Evolutionary conservation across 257 asterid genomes (phyloP).

Genomic region (Fraxinus cuspidata): DNA sequence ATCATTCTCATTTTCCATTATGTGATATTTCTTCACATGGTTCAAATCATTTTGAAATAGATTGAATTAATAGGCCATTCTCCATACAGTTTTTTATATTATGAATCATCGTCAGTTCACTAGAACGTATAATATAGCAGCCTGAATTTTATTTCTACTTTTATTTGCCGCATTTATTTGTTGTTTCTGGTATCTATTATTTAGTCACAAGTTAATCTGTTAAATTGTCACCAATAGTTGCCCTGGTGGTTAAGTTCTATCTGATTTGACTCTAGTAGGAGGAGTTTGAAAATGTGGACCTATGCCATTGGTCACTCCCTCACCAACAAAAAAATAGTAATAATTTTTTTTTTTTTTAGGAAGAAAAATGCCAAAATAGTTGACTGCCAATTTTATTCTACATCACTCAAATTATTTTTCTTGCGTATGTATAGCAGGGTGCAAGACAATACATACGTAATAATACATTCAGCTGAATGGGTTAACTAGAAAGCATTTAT

Average conservation of each 20-base stretch:
- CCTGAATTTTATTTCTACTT: background rate
- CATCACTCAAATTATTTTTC: background rate
- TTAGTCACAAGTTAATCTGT: background rate
- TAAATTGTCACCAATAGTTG: background rate
- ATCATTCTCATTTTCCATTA: background rate
- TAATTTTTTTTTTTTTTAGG: background rate
- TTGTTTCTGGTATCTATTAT: background rate
- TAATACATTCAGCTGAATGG: background rate
- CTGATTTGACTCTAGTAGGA: background rate
- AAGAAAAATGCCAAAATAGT: background rate
- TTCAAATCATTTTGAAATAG: background rate
- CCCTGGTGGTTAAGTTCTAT: background rate
- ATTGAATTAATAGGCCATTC: background rate
- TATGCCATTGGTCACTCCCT: background rate
- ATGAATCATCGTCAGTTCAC: too few relatives aligned
- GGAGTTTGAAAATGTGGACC: background rate
- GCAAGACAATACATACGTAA: background rate
- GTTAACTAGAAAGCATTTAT: background rate
- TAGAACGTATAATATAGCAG: background rate
- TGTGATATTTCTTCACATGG: background rate
- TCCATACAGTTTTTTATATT: background rate
- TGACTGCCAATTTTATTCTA: background rate
- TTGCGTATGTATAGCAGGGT: background rate
- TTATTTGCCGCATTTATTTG: slow-evolving; percentile 2
- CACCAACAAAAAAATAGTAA: background rate